Percentiles rank a stretch among this genome's conserved stretches.
phyloP scores from a whole-genome alignment of 805 yeast species.

The Candida anglica region DNA sequence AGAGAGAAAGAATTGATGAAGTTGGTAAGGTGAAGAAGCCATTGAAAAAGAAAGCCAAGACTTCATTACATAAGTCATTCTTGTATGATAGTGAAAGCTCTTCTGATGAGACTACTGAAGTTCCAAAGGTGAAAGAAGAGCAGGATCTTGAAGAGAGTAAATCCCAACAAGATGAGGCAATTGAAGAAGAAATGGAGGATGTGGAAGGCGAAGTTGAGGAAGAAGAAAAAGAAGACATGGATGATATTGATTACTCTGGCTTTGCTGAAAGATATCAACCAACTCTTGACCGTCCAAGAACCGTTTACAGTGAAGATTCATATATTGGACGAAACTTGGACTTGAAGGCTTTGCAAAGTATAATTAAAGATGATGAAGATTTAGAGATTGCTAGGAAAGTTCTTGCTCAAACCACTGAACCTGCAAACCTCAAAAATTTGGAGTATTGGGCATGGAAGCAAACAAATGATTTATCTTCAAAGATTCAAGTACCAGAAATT shows the following conservation, averaged over 20 bases:
- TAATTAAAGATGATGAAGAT: conserved; percentile 77
- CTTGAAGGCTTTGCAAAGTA: conserved; percentile 46
- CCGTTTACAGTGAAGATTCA: conserved; percentile 50
- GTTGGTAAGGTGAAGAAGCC: conserved; percentile 12
- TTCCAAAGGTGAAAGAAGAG: no score
- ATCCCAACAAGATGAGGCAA: conserved; percentile 19
- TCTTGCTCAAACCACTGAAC: conserved; percentile 18
- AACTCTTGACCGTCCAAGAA: conserved; percentile 43
- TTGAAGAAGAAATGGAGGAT: conserved; percentile 16
- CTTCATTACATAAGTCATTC: conserved; percentile 20
- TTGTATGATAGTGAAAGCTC: conserved; percentile 37
- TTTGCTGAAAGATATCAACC: conserved; percentile 47
- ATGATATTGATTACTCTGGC: conserved; percentile 18
- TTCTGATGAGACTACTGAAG: conserved; percentile 22
- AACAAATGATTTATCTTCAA: conserved; percentile 23
- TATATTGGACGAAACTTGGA: conserved; percentile 27
- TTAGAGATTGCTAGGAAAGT: conserved; percentile 47
- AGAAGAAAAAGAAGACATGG: conserved; percentile 10
- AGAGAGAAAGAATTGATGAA: conserved; percentile 22
- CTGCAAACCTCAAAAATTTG: conserved; percentile 29
- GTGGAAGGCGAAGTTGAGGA: conserved; percentile 6
- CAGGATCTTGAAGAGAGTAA: conserved; percentile 15
- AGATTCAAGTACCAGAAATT: conserved; percentile 15
- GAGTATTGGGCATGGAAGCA: conserved; percentile 70
- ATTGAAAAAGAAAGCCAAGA: conserved; percentile 20